A percentile compares a stretch with the other conserved stretches of the same genome.
Evolutionary conservation across 352 stramenopile species (phyloP).

Genomic region (Pythium plurisporium): DNA sequence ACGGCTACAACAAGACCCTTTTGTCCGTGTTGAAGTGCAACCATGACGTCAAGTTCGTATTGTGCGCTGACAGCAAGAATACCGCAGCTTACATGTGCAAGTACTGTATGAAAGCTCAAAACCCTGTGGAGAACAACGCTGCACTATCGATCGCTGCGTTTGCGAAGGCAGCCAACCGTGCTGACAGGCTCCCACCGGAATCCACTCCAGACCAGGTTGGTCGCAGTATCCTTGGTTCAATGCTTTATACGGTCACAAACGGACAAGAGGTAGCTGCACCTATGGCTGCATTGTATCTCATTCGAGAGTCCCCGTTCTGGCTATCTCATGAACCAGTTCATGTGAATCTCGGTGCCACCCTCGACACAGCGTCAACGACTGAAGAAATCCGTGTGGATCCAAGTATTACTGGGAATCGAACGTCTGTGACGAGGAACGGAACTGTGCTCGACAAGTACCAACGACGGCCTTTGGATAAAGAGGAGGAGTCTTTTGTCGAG

Average conservation of each 20-base stretch:
- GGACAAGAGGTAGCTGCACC: background rate
- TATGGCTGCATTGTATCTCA: background rate
- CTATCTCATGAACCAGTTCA: background rate
- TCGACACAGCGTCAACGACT: background rate
- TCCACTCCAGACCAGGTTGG: background rate
- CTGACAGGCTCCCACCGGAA: background rate
- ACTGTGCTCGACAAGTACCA: background rate
- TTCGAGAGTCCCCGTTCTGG: background rate
- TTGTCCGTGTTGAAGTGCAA: background rate
- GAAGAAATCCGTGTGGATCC: background rate
- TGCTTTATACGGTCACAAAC: background rate
- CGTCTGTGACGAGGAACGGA: background rate
- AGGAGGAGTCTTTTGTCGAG: background rate
- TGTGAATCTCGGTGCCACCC: background rate
- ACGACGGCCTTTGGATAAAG: background rate
- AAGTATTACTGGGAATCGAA: background rate
- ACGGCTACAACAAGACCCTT: background rate
- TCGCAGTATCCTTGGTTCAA: background rate
- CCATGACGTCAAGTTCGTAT: background rate
- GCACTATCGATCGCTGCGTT: background rate
- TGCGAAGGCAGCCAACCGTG: background rate
- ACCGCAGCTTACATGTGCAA: conserved; percentile 1
- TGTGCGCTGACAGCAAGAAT: background rate
- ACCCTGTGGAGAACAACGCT: background rate
- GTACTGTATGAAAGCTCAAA: background rate